phyloP scores from a whole-genome alignment of 1,284 basidiomycete species.

The Apiotrichum gracile region DNA sequence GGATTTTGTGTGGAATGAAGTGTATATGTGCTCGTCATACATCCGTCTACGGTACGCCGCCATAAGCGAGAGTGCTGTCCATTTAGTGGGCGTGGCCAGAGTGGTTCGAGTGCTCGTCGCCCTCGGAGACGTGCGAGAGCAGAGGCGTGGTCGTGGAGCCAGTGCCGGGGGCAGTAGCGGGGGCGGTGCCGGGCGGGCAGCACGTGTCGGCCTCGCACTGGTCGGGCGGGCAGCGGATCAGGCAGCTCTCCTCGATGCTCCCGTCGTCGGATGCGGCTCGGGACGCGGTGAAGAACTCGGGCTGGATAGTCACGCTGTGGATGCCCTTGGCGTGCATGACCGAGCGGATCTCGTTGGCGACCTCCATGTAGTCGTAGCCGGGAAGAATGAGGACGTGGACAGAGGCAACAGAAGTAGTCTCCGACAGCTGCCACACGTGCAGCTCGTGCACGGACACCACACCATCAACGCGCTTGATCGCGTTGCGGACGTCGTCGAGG shows the following conservation, averaged over 20 bases:
- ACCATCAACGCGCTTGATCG: conserved; percentile 74
- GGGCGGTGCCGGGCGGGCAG: conserved; percentile 33
- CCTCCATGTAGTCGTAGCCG: conserved; percentile 79
- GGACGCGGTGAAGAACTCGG: conserved; percentile 32
- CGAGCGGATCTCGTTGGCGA: conserved; percentile 76
- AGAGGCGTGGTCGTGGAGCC: conserved; percentile 9
- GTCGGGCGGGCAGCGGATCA: conserved; percentile 48
- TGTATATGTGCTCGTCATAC: no score
- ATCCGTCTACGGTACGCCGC: no score
- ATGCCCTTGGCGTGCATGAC: conserved; percentile 84
- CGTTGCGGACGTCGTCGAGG: conserved; percentile 73
- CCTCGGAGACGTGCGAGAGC: conserved; percentile 31
- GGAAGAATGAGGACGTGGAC: conserved; percentile 85
- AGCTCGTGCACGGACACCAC: conserved; percentile 90
- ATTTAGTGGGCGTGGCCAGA: conserved; percentile 7
- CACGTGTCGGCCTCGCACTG: conserved; percentile 45
- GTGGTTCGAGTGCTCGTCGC: conserved; percentile 16
- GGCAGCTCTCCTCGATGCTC: conserved; percentile 32
- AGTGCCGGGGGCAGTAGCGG: not conserved
- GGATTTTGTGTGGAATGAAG: no score
- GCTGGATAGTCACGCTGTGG: conserved; percentile 81
- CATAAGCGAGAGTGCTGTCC: no score
- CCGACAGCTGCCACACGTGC: conserved; percentile 92
- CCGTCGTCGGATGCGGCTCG: conserved; percentile 18
- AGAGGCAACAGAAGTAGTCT: conserved; percentile 85